Evolutionary conservation across 345 rosid genomes (phyloP).

Genomic region (Rhodomyrtus tomentosa): DNA sequence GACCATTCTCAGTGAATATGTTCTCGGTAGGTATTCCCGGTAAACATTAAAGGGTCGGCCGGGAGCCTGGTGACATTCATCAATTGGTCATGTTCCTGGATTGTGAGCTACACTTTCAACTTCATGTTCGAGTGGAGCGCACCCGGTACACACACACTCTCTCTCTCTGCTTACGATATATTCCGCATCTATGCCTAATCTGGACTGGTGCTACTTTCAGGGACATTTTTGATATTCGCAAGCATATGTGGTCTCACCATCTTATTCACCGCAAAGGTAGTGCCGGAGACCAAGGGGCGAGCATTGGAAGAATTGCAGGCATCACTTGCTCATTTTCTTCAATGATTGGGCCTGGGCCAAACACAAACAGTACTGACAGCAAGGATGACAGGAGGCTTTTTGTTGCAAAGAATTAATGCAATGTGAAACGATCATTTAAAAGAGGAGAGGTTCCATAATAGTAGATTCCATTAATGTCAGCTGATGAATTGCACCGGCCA

Average conservation of each 20-base stretch:
- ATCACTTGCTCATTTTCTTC: not conserved
- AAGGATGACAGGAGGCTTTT: not conserved
- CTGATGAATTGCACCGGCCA: not conserved
- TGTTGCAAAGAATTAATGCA: not conserved
- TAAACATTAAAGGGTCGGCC: constrained; percentile 37
- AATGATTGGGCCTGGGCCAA: not conserved
- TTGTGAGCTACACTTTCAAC: constrained; percentile 36
- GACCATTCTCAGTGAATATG: not conserved
- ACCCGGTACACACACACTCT: constrained; percentile 22
- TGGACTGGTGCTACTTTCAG: constrained; percentile 6
- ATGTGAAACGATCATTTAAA: not conserved
- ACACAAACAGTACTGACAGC: not conserved
- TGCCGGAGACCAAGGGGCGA: constrained; percentile 60
- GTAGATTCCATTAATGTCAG: not conserved
- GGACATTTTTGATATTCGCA: constrained; percentile 43
- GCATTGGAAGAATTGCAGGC: constrained; percentile 51
- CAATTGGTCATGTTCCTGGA: constrained; percentile 32
- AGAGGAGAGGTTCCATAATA: not conserved
- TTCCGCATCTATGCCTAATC: not conserved
- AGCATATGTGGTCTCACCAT: constrained; percentile 7
- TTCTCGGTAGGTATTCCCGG: constrained; percentile 34
- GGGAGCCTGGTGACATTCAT: constrained; percentile 44
- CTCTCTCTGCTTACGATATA: no score
- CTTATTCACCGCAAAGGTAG: constrained; percentile 31
- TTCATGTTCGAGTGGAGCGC: constrained; percentile 45